phyloP scores from a whole-genome alignment of 768 basidiomycete species.

The Termitomyces sp. region DNA sequence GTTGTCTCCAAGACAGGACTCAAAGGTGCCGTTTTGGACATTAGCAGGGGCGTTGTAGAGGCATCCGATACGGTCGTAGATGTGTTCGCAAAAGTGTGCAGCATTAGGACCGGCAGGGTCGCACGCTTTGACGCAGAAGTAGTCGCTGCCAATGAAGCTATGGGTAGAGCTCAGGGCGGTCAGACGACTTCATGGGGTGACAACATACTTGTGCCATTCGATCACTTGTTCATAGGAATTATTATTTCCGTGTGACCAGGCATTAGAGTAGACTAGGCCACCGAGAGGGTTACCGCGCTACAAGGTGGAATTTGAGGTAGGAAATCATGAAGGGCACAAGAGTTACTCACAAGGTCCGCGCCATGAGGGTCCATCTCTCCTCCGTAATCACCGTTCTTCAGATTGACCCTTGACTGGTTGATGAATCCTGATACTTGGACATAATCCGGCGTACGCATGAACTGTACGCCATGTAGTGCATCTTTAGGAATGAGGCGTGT shows the following conservation, averaged over 20 bases:
- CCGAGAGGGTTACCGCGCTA: slow-evolving; percentile 15
- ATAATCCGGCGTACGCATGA: slow-evolving; percentile 54
- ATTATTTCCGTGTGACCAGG: slow-evolving; percentile 19
- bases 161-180: slow-evolving; percentile 7
- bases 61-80: slow-evolving; percentile 59
- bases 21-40: slow-evolving; percentile 47
- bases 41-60: slow-evolving; percentile 54
- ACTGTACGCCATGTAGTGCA: slow-evolving; percentile 60
- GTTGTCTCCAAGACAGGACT: slow-evolving; percentile 47
- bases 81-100: slow-evolving; percentile 49
- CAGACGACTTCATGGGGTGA: slow-evolving; percentile 10
- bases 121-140: slow-evolving; percentile 59
- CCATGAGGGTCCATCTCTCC: slow-evolving; percentile 80
- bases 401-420: slow-evolving; percentile 55
- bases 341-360: slow-evolving; percentile 42
- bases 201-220: slow-evolving; percentile 51
- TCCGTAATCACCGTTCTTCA: slow-evolving; percentile 52
- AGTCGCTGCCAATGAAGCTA: slow-evolving; percentile 51
- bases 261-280: slow-evolving; percentile 16
- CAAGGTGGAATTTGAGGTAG: not conserved
- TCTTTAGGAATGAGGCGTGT: slow-evolving; percentile 70
- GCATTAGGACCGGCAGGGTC: slow-evolving; percentile 42
- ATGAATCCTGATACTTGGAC: slow-evolving; percentile 58
- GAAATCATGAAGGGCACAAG: not conserved
- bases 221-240: slow-evolving; percentile 41